A percentile compares a stretch with the other conserved stretches of the same genome.
Conservation (phyloP, 352 stramenopile species). For the Phytopythium mirpurense region DNA sequence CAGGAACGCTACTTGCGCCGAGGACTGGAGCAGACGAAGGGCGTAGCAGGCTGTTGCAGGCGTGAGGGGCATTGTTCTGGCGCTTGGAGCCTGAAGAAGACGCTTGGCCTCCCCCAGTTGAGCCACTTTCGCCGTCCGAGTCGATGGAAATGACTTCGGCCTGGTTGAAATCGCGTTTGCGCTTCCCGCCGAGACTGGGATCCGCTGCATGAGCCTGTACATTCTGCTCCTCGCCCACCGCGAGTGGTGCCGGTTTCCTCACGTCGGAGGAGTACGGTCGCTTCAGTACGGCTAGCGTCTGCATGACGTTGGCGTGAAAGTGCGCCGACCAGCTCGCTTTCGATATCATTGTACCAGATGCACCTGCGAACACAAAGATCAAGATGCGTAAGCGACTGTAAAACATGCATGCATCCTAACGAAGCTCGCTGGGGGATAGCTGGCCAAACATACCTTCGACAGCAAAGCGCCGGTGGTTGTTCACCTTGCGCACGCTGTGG, state of each 20-base stretch:
- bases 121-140: conserved; percentile 21
- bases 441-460: conserved; percentile 58
- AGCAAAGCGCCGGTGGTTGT: conserved; percentile 27
- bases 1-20: neutral
- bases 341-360: conserved; percentile 29
- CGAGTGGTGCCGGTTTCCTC: neutral
- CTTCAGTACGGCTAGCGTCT: conserved; percentile 23
- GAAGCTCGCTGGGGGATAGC: neutral
- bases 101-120: neutral
- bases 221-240: too few species aligned
- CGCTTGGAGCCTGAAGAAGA: neutral
- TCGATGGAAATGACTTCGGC: conserved; percentile 62
- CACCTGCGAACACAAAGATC: conserved; percentile 14
- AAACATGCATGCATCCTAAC: neutral
- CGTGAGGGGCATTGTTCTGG: neutral
- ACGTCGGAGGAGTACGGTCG: neutral
- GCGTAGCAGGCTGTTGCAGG: conserved; percentile 4
- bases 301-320: conserved; percentile 35
- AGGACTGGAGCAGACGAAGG: neutral
- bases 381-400: neutral
- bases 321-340: conserved; percentile 38
- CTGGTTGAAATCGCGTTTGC: conserved; percentile 29
- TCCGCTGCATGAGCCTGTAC: too few species aligned
- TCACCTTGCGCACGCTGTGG: conserved; percentile 32
- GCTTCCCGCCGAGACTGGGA: conserved; percentile 17